phyloP scores from a whole-genome alignment of 2,329 filamentous ascomycete species.

The Cladosporium sp. region DNA sequence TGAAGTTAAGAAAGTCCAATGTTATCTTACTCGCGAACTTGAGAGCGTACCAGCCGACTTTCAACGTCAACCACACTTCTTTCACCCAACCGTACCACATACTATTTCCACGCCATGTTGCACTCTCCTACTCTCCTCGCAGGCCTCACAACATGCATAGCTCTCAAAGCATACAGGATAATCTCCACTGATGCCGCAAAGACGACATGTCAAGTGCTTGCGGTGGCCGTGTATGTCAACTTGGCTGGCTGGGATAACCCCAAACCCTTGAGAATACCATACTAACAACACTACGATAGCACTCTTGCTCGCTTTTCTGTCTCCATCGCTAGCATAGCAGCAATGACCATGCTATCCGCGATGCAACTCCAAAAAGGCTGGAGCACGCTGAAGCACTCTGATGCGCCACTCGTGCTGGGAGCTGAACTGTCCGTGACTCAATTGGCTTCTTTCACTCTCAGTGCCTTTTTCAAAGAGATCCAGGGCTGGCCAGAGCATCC shows the following conservation, averaged over 20 bases:
- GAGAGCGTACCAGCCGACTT: not conserved
- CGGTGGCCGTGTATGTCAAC: conserved; percentile 7
- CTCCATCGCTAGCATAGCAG: conserved; percentile 10
- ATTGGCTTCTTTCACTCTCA: conserved; percentile 3
- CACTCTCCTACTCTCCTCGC: conserved; percentile 11
- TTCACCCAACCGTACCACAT: not conserved
- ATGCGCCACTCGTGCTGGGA: conserved; percentile 9
- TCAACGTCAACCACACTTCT: not conserved
- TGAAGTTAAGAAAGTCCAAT: not conserved
- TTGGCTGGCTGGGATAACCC: no score
- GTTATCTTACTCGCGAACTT: not conserved
- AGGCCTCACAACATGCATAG: conserved; percentile 14
- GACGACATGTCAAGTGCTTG: conserved; percentile 11
- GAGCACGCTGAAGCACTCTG: conserved; percentile 14
- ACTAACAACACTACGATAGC: not conserved
- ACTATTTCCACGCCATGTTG: not conserved
- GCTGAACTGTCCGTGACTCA: conserved; percentile 10
- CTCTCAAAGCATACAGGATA: conserved; percentile 16
- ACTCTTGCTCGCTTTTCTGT: conserved; percentile 11
- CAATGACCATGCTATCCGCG: conserved; percentile 13
- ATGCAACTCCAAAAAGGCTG: conserved; percentile 15
- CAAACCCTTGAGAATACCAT: no score
- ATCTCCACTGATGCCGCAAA: conserved; percentile 12
- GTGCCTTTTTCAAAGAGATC: conserved; percentile 12
- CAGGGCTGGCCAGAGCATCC: conserved; percentile 11